A percentile compares a stretch with the other conserved stretches of the same genome.
phyloP scores from a whole-genome alignment of 2,329 filamentous ascomycete species.

The Cordyceps cicadae region DNA sequence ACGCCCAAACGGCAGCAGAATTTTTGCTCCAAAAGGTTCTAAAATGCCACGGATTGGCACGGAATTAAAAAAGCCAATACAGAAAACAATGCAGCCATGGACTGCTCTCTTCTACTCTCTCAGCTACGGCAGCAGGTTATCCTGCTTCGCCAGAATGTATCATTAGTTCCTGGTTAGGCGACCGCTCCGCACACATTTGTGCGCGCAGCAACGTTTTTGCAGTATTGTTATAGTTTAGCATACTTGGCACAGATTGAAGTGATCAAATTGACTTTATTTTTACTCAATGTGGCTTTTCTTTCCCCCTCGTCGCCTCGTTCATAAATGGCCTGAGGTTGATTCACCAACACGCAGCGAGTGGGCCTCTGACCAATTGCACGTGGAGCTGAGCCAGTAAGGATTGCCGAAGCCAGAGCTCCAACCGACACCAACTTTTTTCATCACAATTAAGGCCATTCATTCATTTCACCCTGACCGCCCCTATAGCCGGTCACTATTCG shows the following conservation, averaged over 20 bases:
- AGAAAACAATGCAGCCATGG: background rate
- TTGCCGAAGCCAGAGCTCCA: slow-evolving; percentile 10
- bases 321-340: background rate
- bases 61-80: background rate
- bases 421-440: slow-evolving; percentile 10
- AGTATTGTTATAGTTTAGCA: background rate
- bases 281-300: background rate
- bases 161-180: slow-evolving; percentile 3
- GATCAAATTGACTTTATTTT: background rate
- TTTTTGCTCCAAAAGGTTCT: background rate
- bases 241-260: background rate
- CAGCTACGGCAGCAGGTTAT: background rate
- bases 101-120: background rate
- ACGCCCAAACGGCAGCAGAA: background rate
- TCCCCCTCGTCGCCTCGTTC: background rate
- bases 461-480: background rate
- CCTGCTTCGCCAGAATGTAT: slow-evolving; percentile 1
- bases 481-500: background rate
- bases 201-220: background rate
- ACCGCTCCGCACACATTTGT: background rate
- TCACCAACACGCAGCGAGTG: background rate
- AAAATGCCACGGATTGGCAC: slow-evolving; percentile 1
- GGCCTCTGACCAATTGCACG: slow-evolving; percentile 9
- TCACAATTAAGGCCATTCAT: background rate
- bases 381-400: background rate